Conservation (phyloP, 2,329 filamentous ascomycete species). For the Clonostachys sp. region DNA sequence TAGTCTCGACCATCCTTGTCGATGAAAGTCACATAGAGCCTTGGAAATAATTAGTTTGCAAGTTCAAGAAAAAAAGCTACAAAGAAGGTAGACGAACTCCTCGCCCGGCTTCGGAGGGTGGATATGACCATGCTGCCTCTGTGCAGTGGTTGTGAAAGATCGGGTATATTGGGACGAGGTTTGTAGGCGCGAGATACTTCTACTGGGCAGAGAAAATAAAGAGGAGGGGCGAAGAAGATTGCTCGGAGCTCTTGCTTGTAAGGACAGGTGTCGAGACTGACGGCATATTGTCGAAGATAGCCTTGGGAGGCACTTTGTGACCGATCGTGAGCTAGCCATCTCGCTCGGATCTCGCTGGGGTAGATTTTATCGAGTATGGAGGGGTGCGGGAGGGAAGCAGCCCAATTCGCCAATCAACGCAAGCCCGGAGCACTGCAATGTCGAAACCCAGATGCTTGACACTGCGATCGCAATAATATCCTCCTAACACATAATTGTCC, state of each 20-base stretch:
- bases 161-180: conserved; percentile 15
- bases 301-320: conserved; percentile 19
- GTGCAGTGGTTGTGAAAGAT: conserved; percentile 61
- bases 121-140: conserved; percentile 70
- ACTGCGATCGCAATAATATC: no score
- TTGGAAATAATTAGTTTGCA: conserved; percentile 23
- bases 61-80: not conserved
- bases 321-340: conserved; percentile 24
- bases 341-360: not conserved
- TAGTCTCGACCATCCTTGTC: conserved; percentile 80
- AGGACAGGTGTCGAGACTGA: conserved; percentile 15
- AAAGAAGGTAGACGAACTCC: conserved; percentile 59
- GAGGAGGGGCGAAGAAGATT: no score
- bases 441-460: no score
- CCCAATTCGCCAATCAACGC: no score
- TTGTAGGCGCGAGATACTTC: no score
- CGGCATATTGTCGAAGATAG: conserved; percentile 20
- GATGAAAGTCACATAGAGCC: conserved; percentile 85
- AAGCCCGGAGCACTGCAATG: no score
- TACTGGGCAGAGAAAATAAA: no score
- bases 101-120: conserved; percentile 83
- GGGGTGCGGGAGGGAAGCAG: no score
- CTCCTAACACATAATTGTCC: not conserved
- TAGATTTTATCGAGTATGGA: no score
- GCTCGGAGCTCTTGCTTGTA: no score